Evolutionary conservation across 495 filamentous ascomycete genomes (phyloP).

Genomic region (Sabuloglossum arenarium): DNA sequence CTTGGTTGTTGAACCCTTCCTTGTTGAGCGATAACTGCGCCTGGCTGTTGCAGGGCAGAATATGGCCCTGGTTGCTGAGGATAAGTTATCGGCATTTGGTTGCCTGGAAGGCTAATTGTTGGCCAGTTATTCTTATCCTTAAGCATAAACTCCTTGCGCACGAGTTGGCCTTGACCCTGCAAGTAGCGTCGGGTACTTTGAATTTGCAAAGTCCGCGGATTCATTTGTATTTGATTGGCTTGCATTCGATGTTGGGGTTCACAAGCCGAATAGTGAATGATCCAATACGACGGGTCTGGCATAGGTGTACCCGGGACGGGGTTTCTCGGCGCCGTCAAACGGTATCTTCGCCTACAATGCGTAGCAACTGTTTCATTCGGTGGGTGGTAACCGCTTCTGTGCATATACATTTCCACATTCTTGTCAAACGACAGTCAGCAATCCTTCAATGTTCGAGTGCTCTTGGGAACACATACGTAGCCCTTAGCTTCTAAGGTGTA

Average conservation of each 20-base stretch:
- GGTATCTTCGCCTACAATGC: slow-evolving; percentile 65
- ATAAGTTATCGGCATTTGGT: slow-evolving; percentile 9
- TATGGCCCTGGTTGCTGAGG: slow-evolving; percentile 7
- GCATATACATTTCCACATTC: slow-evolving; percentile 65
- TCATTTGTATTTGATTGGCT: slow-evolving; percentile 31
- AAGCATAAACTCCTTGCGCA: slow-evolving; percentile 85
- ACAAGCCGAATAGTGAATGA: slow-evolving; percentile 72
- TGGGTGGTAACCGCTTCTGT: slow-evolving; percentile 55
- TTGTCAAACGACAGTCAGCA: no score
- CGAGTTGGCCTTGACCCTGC: slow-evolving; percentile 57
- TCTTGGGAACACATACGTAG: slow-evolving; percentile 34
- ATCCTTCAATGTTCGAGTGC: slow-evolving; percentile 2
- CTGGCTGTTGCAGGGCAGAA: slow-evolving; percentile 7
- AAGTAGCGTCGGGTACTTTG: slow-evolving; percentile 40
- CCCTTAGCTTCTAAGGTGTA: slow-evolving; percentile 51
- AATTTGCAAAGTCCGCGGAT: slow-evolving; percentile 35
- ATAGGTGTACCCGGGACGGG: slow-evolving; percentile 36
- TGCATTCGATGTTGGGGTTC: slow-evolving; percentile 53
- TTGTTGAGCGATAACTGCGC: not conserved
- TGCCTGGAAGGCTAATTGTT: slow-evolving; percentile 44
- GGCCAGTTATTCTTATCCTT: slow-evolving; percentile 80
- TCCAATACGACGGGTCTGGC: slow-evolving; percentile 68
- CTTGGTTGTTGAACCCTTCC: not conserved
- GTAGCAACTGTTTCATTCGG: slow-evolving; percentile 41
- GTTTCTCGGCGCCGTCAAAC: slow-evolving; percentile 42